Evolutionary conservation across 768 basidiomycete genomes (phyloP), one percentile per base, ranked within the genome.

Genomic region (Boletus huronensis): DNA sequence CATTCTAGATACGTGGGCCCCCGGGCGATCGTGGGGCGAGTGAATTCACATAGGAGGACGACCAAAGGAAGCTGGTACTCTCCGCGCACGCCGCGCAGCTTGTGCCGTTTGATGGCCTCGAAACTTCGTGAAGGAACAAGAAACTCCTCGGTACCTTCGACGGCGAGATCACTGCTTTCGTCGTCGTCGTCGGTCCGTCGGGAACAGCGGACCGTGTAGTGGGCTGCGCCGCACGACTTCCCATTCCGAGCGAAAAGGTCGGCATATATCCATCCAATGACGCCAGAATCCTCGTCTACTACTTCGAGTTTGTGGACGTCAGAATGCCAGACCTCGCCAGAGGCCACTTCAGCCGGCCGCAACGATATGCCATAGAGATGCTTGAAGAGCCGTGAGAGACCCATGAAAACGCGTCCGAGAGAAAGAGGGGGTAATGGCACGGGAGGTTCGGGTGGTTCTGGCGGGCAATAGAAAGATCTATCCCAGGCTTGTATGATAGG

Each of bases 201-300:
- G 4, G 93, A 96, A 72, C 97, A 98, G 3, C 94, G 83, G 25
- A 99, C 93, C 6, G 97, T 98, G 70, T 98, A 99, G 71, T 99
- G 97, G 1, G 97, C 97, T 0, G 97, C 94, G 4, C 94, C 93
- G 44, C 84, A 82, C 5, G 90, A 82, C 72, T 99, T 99, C 11
- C 91, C 92, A 29, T 77, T 74, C 40, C 97, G 77, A 1, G 84
- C 80, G 69, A 94, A 97, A 19, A 98, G 77, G 70, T 99, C 97
- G 10, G 91, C 87, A 66, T 95, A 99, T 68, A 99, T 89, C 82
- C 91, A 92, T 1, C 97, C 97, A 49, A 99, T 84, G 25, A 90
- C 70, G 0, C 94, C 95, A 58, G 81, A 82, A 14, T 85, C 78
- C 63, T 98, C 92, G 67, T 98, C 94, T 17, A 98, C 79, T 3